phyloP scores from a whole-genome alignment of 768 basidiomycete genomes.

The Favolaschia claudopus region DNA sequence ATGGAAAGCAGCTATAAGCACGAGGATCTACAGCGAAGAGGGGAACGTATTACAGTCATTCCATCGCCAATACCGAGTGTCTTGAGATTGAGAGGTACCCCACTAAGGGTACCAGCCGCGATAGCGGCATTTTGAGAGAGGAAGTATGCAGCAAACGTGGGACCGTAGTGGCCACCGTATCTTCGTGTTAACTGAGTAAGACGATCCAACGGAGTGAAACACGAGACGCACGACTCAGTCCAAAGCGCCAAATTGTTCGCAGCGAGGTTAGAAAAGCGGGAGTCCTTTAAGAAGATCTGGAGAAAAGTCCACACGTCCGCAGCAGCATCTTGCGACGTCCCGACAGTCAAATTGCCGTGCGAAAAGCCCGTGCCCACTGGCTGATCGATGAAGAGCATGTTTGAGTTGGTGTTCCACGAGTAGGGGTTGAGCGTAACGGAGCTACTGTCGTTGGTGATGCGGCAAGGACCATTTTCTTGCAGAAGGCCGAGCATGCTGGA shows the following conservation, averaged over 20 bases:
- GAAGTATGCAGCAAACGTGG: slow-evolving; percentile 71
- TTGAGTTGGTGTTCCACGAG: slow-evolving; percentile 54
- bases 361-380: slow-evolving; percentile 73
- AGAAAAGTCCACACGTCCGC: slow-evolving; percentile 67
- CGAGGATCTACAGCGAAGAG: background rate
- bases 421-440: slow-evolving; percentile 45
- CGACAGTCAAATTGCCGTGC: slow-evolving; percentile 56
- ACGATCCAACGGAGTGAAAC: background rate
- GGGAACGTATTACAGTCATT: slow-evolving; percentile 55
- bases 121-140: slow-evolving; percentile 67
- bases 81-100: slow-evolving; percentile 63
- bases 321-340: slow-evolving; percentile 62
- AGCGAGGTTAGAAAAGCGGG: slow-evolving; percentile 57
- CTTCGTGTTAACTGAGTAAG: slow-evolving; percentile 36
- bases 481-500: slow-evolving; percentile 55
- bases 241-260: slow-evolving; percentile 61
- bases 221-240: slow-evolving; percentile 61
- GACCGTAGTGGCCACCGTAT: slow-evolving; percentile 78
- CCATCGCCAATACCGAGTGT: slow-evolving; percentile 71
- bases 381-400: slow-evolving; percentile 68
- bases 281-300: slow-evolving; percentile 67
- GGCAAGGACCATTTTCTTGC: slow-evolving; percentile 67
- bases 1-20: background rate
- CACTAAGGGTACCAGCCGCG: slow-evolving; percentile 49
- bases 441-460: slow-evolving; percentile 42